Evolutionary conservation across 2,329 filamentous ascomycete species (phyloP), one percentile per base, ranked within the genome.

Genomic region (Chrysoporthe cubensis): DNA sequence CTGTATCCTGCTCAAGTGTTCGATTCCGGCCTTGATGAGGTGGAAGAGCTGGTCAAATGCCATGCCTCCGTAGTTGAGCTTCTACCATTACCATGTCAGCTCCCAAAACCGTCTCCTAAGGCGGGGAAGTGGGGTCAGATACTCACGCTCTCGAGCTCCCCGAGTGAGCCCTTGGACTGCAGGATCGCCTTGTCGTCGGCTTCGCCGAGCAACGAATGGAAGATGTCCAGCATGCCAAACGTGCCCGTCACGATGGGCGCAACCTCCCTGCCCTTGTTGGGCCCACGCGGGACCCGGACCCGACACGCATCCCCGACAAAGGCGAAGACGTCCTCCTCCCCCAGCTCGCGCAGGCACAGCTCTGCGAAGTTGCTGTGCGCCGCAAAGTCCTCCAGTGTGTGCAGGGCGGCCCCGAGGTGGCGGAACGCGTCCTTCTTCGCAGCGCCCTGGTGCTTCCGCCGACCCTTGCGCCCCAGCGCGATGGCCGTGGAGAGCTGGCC

Each of bases 321-420:
- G 1, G 84, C 75, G 66, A 87, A 87, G 7, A 87, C 82, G n/a
- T 80, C 78, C 42, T 76, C 73, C 66, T 84, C 82, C 4, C 84
- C 84, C 26, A 86, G 71, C 71, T 86, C 84, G 11, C 78, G 80
- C 50, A 87, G 73, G 16, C 81, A 83, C 26, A 87, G 80, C 72
- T 87, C 84, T 1, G 80, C 80, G 67, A 85, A 87, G 73, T 87
- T 87, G 42, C 83, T 84, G 69, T 87, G 84, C 0, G 84, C 84
- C 6, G 83, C 80, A 66, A 85, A 86, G 66, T 86, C 84, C 71
- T 86, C 84, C 7, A 85, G 76, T 44, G 83, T 85, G 71, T 86
- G 84, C 34, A 85, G 74, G 26, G 82, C 84, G 66, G 84, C 83
- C 1, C 84, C 84, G 0, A 87, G 78, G 71, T 72, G 73, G 9